These are phyloP conservation scores for Exsudoporus floridanus DNA, from an alignment of 1,284 basidiomycete genomes.

Conservation along the genomic window DNA sequence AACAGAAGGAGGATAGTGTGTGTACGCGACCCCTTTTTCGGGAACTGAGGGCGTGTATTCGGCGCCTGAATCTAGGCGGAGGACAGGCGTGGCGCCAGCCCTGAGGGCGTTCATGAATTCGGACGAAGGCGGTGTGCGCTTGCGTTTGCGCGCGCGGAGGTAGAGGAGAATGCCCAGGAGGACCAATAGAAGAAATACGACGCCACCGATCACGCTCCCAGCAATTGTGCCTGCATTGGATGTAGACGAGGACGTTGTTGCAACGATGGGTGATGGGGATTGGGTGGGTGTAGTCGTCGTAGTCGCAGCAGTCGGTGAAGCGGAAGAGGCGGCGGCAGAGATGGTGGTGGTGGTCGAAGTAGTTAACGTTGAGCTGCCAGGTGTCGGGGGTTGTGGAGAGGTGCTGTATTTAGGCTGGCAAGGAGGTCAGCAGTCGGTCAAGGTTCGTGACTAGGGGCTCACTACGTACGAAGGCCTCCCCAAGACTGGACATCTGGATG, in stretches of 20 bases:
- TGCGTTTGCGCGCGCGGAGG: constrained; percentile 39
- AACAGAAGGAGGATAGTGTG: constrained; percentile 1
- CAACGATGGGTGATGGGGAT: constrained; percentile 6
- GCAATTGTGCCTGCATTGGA: constrained; percentile 40
- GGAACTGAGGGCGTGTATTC: constrained; percentile 15
- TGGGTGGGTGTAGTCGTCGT: neutral
- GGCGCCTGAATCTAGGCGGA: constrained; percentile 29
- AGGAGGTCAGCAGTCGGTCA: constrained; percentile 1
- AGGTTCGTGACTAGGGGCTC: neutral
- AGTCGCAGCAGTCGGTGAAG: neutral
- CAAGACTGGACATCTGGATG: constrained; percentile 4
- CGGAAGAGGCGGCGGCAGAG: neutral
- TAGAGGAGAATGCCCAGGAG: constrained; percentile 32
- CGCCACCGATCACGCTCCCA: constrained; percentile 44
- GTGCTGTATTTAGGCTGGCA: too few relatives aligned
- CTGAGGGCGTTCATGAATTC: constrained; percentile 42
- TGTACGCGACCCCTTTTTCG: constrained; percentile 18
- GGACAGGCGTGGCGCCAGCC: constrained; percentile 25
- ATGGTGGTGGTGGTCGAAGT: neutral
- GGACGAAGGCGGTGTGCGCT: constrained; percentile 47
- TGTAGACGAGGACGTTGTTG: constrained; percentile 12
- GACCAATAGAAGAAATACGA: constrained; percentile 32
- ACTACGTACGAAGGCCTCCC: neutral
- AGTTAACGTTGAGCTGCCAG: too few relatives aligned
- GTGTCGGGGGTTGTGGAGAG: too few relatives aligned